Conservation (phyloP, 2,329 filamentous ascomycete genomes). For the Colletotrichum navitas region DNA sequence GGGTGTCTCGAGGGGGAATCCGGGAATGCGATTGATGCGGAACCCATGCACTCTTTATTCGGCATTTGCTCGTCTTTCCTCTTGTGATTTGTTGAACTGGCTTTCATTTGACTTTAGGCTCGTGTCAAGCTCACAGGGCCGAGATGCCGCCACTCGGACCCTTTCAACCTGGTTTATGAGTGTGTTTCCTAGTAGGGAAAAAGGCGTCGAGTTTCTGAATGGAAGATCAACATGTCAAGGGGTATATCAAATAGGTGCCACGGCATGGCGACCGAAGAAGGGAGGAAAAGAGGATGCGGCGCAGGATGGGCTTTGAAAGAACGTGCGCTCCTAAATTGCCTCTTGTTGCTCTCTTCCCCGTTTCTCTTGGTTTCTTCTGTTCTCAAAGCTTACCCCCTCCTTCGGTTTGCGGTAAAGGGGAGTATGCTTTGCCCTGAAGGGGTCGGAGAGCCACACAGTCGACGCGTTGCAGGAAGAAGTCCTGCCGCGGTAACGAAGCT, state of each 20-base stretch:
- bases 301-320: not conserved
- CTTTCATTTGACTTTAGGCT: constrained; percentile 34
- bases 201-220: constrained; percentile 6
- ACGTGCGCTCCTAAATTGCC: constrained; percentile 24
- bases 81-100: not conserved
- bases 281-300: constrained; percentile 4
- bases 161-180: constrained; percentile 5
- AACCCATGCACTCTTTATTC: constrained; percentile 40
- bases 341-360: not conserved
- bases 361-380: constrained; percentile 2
- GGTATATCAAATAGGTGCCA: not conserved
- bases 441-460: constrained; percentile 20
- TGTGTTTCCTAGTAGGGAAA: constrained; percentile 12
- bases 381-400: not conserved
- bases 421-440: not conserved
- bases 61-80: constrained; percentile 6
- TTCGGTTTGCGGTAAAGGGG: constrained; percentile 6
- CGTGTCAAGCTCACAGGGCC: constrained; percentile 31
- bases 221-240: not conserved
- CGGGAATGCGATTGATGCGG: constrained; percentile 5
- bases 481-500: constrained; percentile 24
- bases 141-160: constrained; percentile 31
- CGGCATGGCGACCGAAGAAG: constrained; percentile 15
- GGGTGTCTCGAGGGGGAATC: not conserved
- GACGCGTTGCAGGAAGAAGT: constrained; percentile 12